phyloP scores from a whole-genome alignment of 352 stramenopile genomes.

The Pythium grandisporangium region DNA sequence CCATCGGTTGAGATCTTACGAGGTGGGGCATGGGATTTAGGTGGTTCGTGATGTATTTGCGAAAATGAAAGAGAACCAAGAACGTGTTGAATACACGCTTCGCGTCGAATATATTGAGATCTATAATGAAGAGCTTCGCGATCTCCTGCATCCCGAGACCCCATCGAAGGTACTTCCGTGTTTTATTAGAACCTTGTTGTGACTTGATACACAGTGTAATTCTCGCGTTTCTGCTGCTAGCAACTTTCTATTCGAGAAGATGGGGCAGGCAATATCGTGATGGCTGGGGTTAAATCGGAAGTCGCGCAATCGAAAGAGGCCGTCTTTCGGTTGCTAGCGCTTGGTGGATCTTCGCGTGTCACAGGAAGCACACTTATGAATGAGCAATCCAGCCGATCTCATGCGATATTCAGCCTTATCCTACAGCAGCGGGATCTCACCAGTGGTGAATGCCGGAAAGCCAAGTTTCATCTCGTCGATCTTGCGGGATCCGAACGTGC shows the following conservation, averaged over 20 bases:
- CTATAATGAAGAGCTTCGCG: conserved; percentile 97
- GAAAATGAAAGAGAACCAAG: conserved; percentile 33
- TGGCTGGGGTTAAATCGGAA: conserved; percentile 78
- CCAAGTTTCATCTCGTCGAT: conserved; percentile 95
- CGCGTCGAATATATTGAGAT: conserved; percentile 96
- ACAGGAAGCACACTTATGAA: conserved; percentile 90
- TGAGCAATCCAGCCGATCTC: conserved; percentile 82
- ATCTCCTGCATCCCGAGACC: conserved; percentile 87
- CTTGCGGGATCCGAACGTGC: conserved; percentile 92
- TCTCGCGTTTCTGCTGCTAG: conserved; percentile 4
- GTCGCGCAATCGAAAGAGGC: conserved; percentile 64
- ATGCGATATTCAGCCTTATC: conserved; percentile 87
- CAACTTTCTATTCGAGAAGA: conserved; percentile 77
- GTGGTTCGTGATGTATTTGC: conserved; percentile 70
- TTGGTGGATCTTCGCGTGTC: conserved; percentile 65
- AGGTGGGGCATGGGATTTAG: conserved; percentile 2
- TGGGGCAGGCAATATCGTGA: conserved; percentile 67
- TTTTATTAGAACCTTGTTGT: neutral
- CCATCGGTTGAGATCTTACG: no score
- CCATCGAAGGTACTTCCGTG: conserved; percentile 38
- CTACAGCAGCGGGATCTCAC: conserved; percentile 57
- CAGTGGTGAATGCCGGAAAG: conserved; percentile 37
- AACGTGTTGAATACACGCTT: conserved; percentile 75
- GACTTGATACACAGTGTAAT: neutral
- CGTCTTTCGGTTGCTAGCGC: conserved; percentile 73